Conservation (phyloP, 768 basidiomycete genomes). For the Podaxis mareebaensis region DNA sequence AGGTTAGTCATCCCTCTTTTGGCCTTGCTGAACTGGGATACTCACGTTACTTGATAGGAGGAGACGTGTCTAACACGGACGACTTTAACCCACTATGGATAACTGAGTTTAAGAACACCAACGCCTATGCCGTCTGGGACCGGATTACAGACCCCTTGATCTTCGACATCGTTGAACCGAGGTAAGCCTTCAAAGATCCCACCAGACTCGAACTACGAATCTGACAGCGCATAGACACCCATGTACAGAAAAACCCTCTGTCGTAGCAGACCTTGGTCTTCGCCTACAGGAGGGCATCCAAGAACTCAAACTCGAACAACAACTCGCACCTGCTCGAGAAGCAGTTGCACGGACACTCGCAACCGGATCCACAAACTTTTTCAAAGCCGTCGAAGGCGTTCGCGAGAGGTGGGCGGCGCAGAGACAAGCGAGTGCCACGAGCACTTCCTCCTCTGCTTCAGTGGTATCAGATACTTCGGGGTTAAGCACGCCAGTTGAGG, state of each 20-base stretch:
- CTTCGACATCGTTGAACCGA: conserved; percentile 94
- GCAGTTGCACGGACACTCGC: conserved; percentile 78
- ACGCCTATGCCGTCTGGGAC: conserved; percentile 91
- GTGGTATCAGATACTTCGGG: conserved; percentile 30
- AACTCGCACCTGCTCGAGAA: conserved; percentile 90
- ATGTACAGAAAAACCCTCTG: conserved; percentile 86
- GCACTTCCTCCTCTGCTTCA: conserved; percentile 21
- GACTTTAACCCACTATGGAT: conserved; percentile 93
- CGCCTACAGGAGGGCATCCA: conserved; percentile 93
- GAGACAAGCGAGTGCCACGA: conserved; percentile 24
- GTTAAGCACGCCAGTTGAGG: conserved; percentile 39
- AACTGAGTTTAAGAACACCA: conserved; percentile 82
- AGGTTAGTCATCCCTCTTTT: conserved; percentile 31
- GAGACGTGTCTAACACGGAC: conserved; percentile 57
- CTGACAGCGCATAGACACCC: conserved; percentile 65
- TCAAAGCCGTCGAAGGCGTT: conserved; percentile 90
- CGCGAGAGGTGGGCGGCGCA: conserved; percentile 63
- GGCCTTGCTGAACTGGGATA: neutral
- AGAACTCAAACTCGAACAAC: conserved; percentile 90
- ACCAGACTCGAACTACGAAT: neutral
- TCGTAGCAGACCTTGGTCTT: conserved; percentile 89
- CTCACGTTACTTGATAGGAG: conserved; percentile 32
- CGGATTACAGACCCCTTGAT: conserved; percentile 86
- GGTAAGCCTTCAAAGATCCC: conserved; percentile 42
- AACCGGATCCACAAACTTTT: conserved; percentile 75